Evolutionary conservation across 73 alveolate genomes (phyloP), one percentile per base, ranked within the genome.

Genomic region (Paramecium tetraurelia): DNA sequence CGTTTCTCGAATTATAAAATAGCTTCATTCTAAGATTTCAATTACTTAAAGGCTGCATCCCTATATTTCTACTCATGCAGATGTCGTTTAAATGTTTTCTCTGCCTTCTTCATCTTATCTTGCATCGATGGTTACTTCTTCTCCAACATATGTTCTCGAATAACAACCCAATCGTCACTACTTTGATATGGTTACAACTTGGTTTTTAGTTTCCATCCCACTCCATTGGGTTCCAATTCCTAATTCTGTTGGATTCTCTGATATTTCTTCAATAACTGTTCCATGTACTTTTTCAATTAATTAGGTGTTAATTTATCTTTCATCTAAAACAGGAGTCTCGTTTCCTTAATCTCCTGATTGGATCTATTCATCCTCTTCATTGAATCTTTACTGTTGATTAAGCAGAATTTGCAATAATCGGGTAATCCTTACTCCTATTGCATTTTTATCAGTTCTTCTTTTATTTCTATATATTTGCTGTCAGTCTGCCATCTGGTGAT

Each of bases 401-500:
- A 43, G 22, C 90, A 80, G 21, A 80, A 80, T 80, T 80, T 80
- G 72, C 72, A 80, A 46, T 80, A 80, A 41, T 40, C 70, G 10
- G 90, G 90, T 48, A 80, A 80, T 22, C 48, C 20, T 44, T n/a
- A 21, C 0, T 80, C 90, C 22, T 80, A 35, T 80, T 80, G 6
- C 90, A 80, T 80, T 80, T 80, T 40, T 20, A 80, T 80, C 57
- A 80, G 31, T n/a, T 80, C 70, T 43, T 80, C 90, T 24, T 80
- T 80, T 8, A 80, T 35, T 80, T 44, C 18, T 46, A 22, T 24
- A 43, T 80, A 80, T 43, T 48, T 33, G 6, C 18, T 46, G 24
- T 80, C 90, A 41, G 70, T 44, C 20, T 80, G 90, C 90, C 90
- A 80, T 44, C 20, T 80, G 2, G 48, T 35, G 14, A 46, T 35